phyloP scores from a whole-genome alignment of 129 eudicot species.

The Apium graveolens region DNA sequence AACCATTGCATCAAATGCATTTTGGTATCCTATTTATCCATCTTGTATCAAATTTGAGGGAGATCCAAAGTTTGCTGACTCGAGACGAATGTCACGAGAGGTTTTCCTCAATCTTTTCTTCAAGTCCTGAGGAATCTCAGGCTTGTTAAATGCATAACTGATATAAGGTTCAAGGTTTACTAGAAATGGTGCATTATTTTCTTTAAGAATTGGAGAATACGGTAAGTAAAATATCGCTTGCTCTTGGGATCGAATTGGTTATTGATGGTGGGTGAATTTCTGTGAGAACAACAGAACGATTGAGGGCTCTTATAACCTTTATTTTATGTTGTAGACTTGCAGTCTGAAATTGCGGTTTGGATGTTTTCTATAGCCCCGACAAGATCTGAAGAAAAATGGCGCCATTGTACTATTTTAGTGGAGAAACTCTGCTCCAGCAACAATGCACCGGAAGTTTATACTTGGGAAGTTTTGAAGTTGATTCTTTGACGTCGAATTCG shows the following conservation, averaged over 20 bases:
- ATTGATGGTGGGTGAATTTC: slow-evolving; percentile 29
- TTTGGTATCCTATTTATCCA: slow-evolving; percentile 14
- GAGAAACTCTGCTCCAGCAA: slow-evolving; percentile 46
- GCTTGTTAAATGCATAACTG: background rate
- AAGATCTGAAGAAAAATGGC: background rate
- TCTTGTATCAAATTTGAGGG: slow-evolving; percentile 1
- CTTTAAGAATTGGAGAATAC: slow-evolving; percentile 16
- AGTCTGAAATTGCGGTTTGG: slow-evolving; percentile 22
- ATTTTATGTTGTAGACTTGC: slow-evolving; percentile 9
- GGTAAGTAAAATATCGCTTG: background rate
- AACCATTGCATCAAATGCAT: slow-evolving; percentile 23
- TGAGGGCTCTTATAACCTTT: slow-evolving; percentile 27
- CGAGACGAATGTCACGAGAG: slow-evolving; percentile 5
- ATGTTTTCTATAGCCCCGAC: slow-evolving; percentile 33
- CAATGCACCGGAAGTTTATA: slow-evolving; percentile 39
- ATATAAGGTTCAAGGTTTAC: background rate
- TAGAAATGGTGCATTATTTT: background rate
- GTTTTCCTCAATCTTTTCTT: background rate
- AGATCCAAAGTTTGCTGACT: slow-evolving; percentile 25
- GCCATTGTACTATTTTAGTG: slow-evolving; percentile 4
- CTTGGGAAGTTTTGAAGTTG: slow-evolving; percentile 30
- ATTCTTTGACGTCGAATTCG: no score
- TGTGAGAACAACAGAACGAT: background rate
- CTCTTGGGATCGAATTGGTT: background rate
- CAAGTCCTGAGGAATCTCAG: background rate